Evolutionary conservation across 2,329 filamentous ascomycete species (phyloP).

Genomic region (Boeremia lycopersici): DNA sequence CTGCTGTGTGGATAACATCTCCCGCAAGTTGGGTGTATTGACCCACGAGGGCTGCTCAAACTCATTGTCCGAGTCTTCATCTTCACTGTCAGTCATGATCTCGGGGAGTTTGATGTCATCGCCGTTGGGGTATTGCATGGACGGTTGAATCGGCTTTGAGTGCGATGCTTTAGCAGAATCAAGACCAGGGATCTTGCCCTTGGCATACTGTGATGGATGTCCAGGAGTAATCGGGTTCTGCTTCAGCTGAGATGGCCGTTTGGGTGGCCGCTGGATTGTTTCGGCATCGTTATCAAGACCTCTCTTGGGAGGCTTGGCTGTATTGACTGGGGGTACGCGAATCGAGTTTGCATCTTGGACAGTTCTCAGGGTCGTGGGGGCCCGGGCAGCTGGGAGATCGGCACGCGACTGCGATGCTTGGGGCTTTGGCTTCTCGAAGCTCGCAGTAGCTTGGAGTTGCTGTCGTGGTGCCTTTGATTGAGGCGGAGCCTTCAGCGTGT

Average conservation of each 20-base stretch:
- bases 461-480: slow-evolving; percentile 36
- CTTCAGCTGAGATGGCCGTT: slow-evolving; percentile 52
- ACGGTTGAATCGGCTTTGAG: slow-evolving; percentile 58
- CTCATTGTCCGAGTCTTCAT: slow-evolving; percentile 72
- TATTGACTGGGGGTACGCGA: slow-evolving; percentile 61
- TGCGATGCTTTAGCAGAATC: slow-evolving; percentile 59
- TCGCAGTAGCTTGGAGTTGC: slow-evolving; percentile 48
- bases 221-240: slow-evolving; percentile 55
- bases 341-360: slow-evolving; percentile 65
- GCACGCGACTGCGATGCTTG: slow-evolving; percentile 48
- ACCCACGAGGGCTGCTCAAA: slow-evolving; percentile 82
- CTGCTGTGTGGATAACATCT: slow-evolving; percentile 80
- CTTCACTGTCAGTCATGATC: slow-evolving; percentile 92
- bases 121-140: slow-evolving; percentile 82
- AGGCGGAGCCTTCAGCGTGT: slow-evolving; percentile 34
- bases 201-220: slow-evolving; percentile 74
- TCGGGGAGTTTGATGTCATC: slow-evolving; percentile 92
- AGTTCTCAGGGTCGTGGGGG: slow-evolving; percentile 66
- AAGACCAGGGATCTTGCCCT: slow-evolving; percentile 88
- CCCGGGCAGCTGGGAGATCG: slow-evolving; percentile 58
- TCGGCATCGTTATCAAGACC: slow-evolving; percentile 74
- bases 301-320: slow-evolving; percentile 74
- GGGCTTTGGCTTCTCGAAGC: slow-evolving; percentile 69
- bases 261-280: slow-evolving; percentile 54
- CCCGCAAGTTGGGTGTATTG: slow-evolving; percentile 80